Base-by-base conservation (phyloP, 1,139 yeast genomes). In the Nakaseomyces nivariensis region DNA sequence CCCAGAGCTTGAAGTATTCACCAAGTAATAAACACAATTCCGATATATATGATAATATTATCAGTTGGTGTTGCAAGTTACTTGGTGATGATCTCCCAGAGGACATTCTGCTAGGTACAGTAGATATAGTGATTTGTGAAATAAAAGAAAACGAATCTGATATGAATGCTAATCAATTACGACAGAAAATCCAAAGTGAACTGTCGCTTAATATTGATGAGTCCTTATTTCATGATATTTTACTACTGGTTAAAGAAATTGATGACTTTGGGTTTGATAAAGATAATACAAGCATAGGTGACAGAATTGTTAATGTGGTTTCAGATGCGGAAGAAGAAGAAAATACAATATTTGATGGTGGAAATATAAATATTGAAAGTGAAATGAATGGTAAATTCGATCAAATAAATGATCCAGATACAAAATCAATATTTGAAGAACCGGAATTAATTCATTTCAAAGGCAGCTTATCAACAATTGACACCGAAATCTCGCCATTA, bases 101-200 rank as follows among this genome's bases (percentile, higher is more conserved):
- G 45, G 81, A 77, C 38, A 71, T 75, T 1, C 66, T 81, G 2
- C 57, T 75, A 4, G 73, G 77, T 26, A 81, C 71, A 9, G 79
- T 94, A 1, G 97, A 89, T 61, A 72, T 84, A 5, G 64, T 85
- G 0, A 64, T 89, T 42, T 82, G 78, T 53, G 67, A 76, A 0
- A 64, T 89, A 51, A 83, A 82, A 59, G 54, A 54, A 31, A 55
- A 57, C 49, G 60, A 52, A 52, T 75, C 69, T 49, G 85, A 70
- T 48, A 60, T 61, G 1, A 68, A 67, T 45, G 37, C 51, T 11
- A 54, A 53, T 6, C 46, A 48, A n/a, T 72, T 70, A 54, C 71
- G 71, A 51, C 57, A 59, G 40, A 66, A 66, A 31, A 59, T 78
- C 1, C 77, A 76, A 51, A 70, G 71, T 5, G 72, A 82, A 5